Conservation (phyloP, 208 protist genomes). For the Angomonas deanei region DNA sequence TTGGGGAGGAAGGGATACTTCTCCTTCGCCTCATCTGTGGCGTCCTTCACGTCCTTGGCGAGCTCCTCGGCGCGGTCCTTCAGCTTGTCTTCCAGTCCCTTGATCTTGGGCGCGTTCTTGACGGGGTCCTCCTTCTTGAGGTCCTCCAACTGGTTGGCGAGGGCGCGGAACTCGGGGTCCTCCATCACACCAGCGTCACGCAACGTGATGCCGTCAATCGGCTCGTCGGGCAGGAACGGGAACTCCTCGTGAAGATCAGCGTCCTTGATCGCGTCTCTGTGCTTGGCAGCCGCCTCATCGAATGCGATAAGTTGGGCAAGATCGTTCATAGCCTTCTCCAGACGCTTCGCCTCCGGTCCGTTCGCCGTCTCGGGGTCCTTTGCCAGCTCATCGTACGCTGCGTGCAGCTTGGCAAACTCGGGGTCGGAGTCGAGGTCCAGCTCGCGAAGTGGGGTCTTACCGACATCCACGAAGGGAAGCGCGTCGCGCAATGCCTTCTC, state of each 20-base stretch:
- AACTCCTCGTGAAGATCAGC: constrained; percentile 18
- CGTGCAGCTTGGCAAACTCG: constrained; percentile 19
- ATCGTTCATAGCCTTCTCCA: constrained; percentile 23
- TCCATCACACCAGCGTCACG: constrained; percentile 20
- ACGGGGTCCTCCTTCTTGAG: constrained; percentile 7
- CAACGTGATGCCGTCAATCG: constrained; percentile 13
- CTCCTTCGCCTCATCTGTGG: constrained; percentile 24
- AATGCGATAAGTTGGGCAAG: constrained; percentile 14
- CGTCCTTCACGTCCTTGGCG: constrained; percentile 10
- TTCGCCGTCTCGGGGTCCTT: too few relatives aligned
- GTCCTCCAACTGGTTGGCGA: constrained; percentile 20
- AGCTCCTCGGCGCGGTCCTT: constrained; percentile 17
- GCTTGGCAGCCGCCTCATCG: constrained; percentile 7
- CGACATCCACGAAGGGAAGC: constrained; percentile 22
- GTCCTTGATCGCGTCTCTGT: not conserved
- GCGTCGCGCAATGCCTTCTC: constrained; percentile 18
- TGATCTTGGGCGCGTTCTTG: constrained; percentile 12
- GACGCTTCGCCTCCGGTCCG: constrained; percentile 15
- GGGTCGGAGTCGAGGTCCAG: constrained; percentile 23
- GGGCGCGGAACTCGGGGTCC: constrained; percentile 24
- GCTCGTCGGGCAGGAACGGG: constrained; percentile 26
- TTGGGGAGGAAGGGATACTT: constrained; percentile 44
- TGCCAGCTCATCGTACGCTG: constrained; percentile 27
- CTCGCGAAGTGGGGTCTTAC: constrained; percentile 20
- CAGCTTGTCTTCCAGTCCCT: constrained; percentile 14